Percentiles rank a stretch among this genome's conserved stretches.
These are phyloP conservation scores for Backusella westeae DNA, from an alignment of 192 early-diverging fungal genomes.

Conservation along the genomic window DNA sequence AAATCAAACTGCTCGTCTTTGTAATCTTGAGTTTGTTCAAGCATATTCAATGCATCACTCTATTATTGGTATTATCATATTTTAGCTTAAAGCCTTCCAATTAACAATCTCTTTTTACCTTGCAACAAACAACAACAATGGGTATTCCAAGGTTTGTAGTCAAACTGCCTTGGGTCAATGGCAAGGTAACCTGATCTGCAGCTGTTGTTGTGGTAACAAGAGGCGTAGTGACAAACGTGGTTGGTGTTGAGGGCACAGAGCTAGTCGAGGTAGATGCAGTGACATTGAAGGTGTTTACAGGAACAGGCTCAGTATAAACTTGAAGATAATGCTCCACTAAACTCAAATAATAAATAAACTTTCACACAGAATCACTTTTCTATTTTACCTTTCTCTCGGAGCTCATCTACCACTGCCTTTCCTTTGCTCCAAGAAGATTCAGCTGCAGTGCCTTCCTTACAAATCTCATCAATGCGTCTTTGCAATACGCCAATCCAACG, in stretches of 20 bases:
- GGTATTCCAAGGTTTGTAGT: slow-evolving; percentile 86
- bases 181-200: slow-evolving; percentile 60
- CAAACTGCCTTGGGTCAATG: slow-evolving; percentile 78
- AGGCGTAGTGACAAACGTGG: slow-evolving; percentile 28
- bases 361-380: neutral
- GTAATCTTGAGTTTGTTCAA: slow-evolving; percentile 83
- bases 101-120: slow-evolving; percentile 44
- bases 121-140: slow-evolving; percentile 83
- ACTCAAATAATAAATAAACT: neutral
- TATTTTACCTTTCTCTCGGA: slow-evolving; percentile 56
- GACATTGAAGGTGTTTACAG: slow-evolving; percentile 5
- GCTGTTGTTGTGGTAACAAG: slow-evolving; percentile 35
- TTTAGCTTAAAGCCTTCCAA: neutral
- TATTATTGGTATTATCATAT: neutral
- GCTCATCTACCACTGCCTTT: slow-evolving; percentile 66
- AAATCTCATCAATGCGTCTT: slow-evolving; percentile 50
- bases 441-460: slow-evolving; percentile 45
- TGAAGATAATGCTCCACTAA: slow-evolving; percentile 70
- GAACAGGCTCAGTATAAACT: slow-evolving; percentile 62
- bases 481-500: slow-evolving; percentile 77
- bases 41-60: slow-evolving; percentile 62
- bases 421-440: slow-evolving; percentile 59
- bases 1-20: slow-evolving; percentile 95
- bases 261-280: slow-evolving; percentile 28
- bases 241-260: slow-evolving; percentile 29